Base-by-base conservation (phyloP, 73 alveolate genomes). In the Paramecium octaurelia region DNA sequence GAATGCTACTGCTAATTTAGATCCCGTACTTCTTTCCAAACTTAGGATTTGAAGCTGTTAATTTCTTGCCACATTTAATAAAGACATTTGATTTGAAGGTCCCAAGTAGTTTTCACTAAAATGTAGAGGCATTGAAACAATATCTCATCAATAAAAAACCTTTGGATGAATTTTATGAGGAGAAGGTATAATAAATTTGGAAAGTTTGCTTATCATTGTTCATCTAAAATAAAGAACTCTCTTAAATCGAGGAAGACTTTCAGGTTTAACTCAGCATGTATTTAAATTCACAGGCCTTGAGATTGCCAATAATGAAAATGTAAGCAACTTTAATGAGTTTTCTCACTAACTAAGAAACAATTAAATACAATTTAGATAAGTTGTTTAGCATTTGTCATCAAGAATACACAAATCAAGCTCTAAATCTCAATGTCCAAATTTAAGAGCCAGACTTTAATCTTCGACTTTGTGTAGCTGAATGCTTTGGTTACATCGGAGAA, bases 281-380 rank as follows among this genome's bases (percentile, higher is more conserved):
- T 24, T 35, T 80, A 27, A 80, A 80, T 23, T 80, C 91, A 21
- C 29, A 34, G 4, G 91, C 91, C 3, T 46, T 80, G 23, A 80
- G 57, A 48, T 80, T 80, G 23, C 91, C 91, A 80, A 80, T 80
- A 5, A 80, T 80, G 91, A 80, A 80, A 80, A 80, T 80, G 91
- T 44, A 80, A 48, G 91, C 91, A 14, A 48, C 75, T 2, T 24
- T 80, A 44, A 80, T 80, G 91, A 80, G 91, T 80, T 80, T 80
- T 35, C 27, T 80, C 8, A 44, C 46, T 8, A 80, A 80, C 44
- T 43, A 80, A 18, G 91, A 80, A 46, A 80, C 91, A 42, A 80
- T 80, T 27, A 80, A 80, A 80, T 80, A 44, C 24, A 80, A 80
- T 80, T 80, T 80, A 35, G 91, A 80, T 43, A 80, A 46, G 7